Evolutionary conservation across 805 yeast species (phyloP), one percentile per base, ranked within the genome.

Genomic region (Wickerhamiella hasegawae): DNA sequence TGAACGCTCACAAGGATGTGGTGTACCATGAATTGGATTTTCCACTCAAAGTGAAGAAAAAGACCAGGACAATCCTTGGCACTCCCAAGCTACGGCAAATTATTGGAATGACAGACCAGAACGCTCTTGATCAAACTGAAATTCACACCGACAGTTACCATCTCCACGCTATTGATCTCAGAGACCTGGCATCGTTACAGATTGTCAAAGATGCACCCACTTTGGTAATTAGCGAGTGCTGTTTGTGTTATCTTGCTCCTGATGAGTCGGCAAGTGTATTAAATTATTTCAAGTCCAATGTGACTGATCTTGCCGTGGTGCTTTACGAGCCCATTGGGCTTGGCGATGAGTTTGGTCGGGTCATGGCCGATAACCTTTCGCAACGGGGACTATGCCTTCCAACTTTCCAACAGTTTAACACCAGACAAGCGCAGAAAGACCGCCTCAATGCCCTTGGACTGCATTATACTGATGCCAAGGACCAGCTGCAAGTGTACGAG

Each of bases 291-390:
- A 46, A 45, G 3, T 31, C 40, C 0, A 22, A 32, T n/a, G 46
- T 67, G 23, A 5, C 32, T 1, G 48, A 55, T 22, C 33, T 54
- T 36, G 33, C 53, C 17, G 43, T 72, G 16, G 48, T 71, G 4
- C 55, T 77, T 4, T 79, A 80, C 52, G 92, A 79, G 40, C 92
- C 92, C 1, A 66, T 78, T 53, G 67, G 69, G 8, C 64, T 74
- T 4, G 54, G 58, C 25, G 80, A 71, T 46, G 57, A 66, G 29
- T 80, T 78, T 54, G 90, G 90, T 3, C 46, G 55, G 1, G 75
- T 78, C 5, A 79, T 79, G 92, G 57, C 64, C 2, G 62, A 60
- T 31, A 79, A 79, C 50, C 58, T 79, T 25, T 58, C 67, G 9
- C 51, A 52, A 32, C 53, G 90, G 28, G 85, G 85, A 1, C 66